Evolutionary conservation across 2,329 filamentous ascomycete species (phyloP), one percentile per base, ranked within the genome.

Genomic region (Microsporum ferrugineum): DNA sequence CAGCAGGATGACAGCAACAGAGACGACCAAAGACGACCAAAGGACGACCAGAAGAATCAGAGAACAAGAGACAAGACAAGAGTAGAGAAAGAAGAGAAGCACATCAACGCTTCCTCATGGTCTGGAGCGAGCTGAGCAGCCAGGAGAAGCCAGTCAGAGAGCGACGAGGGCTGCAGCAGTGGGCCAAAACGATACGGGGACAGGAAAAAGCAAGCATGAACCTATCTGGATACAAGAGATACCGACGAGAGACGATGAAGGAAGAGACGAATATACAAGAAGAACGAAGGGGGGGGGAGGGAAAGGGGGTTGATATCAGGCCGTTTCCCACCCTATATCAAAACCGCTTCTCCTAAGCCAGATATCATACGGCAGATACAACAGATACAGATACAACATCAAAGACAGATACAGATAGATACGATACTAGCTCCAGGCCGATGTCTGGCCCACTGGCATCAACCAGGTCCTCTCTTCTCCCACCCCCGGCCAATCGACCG

Each of bases 401-500:
- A 43, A n/a, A 43, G n/a, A 43, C 39, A 43, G 39, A 36, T 36
- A 36, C 34, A 5, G 34, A 17, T 10, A 51, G 45, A 51, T 51
- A 51, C 45, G 45, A 51, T 51, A 51, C 45, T 51, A 51, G 45
- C 39, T 43, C 39, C 39, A 43, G 17, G 39, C 38, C 39, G 27
- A 27, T 51, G 45, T n/a, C 49, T 53, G 27, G 49, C 31, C 49
- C 49, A 51, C 45, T 17, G 27, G 49, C 49, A 53, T 53, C 45
- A 31, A 53, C 49, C 49, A 53, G 49, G 49, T 31, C 45, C 45
- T 51, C 23, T n/a, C 39, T 43, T 43, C 39, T 43, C 39, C 39
- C 45, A 34, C 27, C 49, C 49, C 49, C 49, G 49, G 49, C 49
- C 49, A 53, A 53, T 53, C 49, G 49, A 53, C 27, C 49, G 49